These are phyloP conservation scores for Cardiospermum halicacabum DNA, from an alignment of 345 rosid genomes.

Conservation along the genomic window DNA sequence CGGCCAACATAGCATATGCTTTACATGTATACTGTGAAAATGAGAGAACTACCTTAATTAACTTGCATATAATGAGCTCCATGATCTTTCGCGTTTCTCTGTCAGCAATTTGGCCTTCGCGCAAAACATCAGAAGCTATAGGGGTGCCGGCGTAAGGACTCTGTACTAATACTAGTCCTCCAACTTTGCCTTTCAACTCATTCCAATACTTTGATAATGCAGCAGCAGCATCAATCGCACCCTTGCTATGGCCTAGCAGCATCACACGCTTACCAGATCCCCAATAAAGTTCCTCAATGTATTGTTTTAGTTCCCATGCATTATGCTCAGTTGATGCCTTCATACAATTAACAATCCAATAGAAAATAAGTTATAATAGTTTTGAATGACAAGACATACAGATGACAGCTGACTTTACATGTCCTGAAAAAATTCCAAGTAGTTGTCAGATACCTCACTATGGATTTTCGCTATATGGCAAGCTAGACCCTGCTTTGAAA, in stretches of 20 bases:
- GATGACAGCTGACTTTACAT: not conserved
- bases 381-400: not conserved
- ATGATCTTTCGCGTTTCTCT: slow-evolving; percentile 60
- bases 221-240: slow-evolving; percentile 79
- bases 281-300: slow-evolving; percentile 75
- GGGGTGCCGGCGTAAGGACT: slow-evolving; percentile 72
- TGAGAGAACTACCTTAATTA: slow-evolving; percentile 46
- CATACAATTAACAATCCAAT: not conserved
- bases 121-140: slow-evolving; percentile 63
- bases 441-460: slow-evolving; percentile 48
- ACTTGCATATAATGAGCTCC: slow-evolving; percentile 63
- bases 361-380: slow-evolving; percentile 8
- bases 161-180: slow-evolving; percentile 68
- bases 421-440: not conserved
- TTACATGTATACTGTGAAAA: not conserved
- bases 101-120: slow-evolving; percentile 66
- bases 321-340: slow-evolving; percentile 75
- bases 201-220: slow-evolving; percentile 53
- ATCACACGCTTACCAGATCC: slow-evolving; percentile 63
- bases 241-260: slow-evolving; percentile 79
- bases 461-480: slow-evolving; percentile 71
- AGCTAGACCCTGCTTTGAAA: slow-evolving; percentile 65
- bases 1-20: too few relatives aligned
- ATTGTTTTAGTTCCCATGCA: slow-evolving; percentile 66
- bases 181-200: slow-evolving; percentile 56